Base-by-base conservation (phyloP, 2,329 filamentous ascomycete genomes). In the Ascochyta pisi region DNA sequence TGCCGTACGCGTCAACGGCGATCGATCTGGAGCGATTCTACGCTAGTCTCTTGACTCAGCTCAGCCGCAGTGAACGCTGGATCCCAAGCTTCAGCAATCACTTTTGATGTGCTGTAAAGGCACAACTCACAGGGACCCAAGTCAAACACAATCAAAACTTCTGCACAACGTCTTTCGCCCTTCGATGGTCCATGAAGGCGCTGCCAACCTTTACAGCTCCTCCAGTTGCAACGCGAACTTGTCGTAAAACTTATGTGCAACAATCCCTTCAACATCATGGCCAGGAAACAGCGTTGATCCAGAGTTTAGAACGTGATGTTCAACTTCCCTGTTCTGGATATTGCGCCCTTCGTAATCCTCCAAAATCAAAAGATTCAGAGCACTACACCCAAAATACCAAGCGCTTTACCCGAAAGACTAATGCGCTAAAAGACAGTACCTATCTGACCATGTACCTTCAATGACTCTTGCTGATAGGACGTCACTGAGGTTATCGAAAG, bases 11-110 rank as follows among this genome's bases (percentile, higher is more conserved):
- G 31, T 44, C 33, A 47, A 41, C 13, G 42, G 27, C 33, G 31
- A 50, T 56, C 53, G 33, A 47, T 51, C 33, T 39, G 19, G 5
- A 39, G 16, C 19, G 8, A 24, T 16, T 39, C 13, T 43, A 5
- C 31, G 31, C 53, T 43, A 56, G 27, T 15, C 27, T 23, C 23
- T 40, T 22, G n/a, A 39, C 15, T 16, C 33, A 24, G 22, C 19
- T 56, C 41, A 47, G 53, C 47, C 37, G 46, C 53, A 56, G n/a
- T 47, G 13, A 34, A 35, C 8, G 29, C 41, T 29, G 29, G 12
- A 4, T 26, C 15, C 24, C 12, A 19, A 5, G 29, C 13, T 16
- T 31, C 38, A 24, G 37, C 15, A 37, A 31, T 13, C 5, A 23
- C 37, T 31, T 6, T 33, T 31, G 22, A 8, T 13, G 12, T 26